Percentiles rank a stretch among this genome's conserved stretches.
These are phyloP conservation scores for Epichloe amarillans DNA, from an alignment of 2,329 filamentous ascomycete species.

Conservation along the genomic window DNA sequence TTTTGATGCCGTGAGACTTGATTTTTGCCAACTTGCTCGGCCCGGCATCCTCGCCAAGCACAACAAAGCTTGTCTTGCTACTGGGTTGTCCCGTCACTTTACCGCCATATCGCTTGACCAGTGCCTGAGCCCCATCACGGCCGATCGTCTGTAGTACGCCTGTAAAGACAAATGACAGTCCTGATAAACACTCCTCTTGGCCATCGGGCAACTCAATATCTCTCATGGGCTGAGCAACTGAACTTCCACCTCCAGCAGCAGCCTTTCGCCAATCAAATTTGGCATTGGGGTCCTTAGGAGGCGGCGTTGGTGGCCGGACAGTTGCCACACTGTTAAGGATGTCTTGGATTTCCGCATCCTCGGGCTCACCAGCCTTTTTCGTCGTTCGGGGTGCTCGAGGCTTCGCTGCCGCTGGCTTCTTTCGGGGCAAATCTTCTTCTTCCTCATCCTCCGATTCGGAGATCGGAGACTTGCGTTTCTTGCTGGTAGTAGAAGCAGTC, in stretches of 20 bases:
- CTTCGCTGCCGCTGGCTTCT: constrained; percentile 45
- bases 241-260: constrained; percentile 42
- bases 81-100: constrained; percentile 80
- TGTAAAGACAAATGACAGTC: constrained; percentile 90
- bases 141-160: constrained; percentile 70
- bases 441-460: constrained; percentile 43
- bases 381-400: constrained; percentile 41
- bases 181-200: constrained; percentile 77
- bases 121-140: constrained; percentile 68
- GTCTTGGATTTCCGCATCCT: constrained; percentile 59
- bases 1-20: constrained; percentile 64
- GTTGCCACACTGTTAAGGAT: constrained; percentile 83
- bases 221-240: constrained; percentile 47
- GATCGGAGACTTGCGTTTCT: constrained; percentile 46
- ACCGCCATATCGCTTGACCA: constrained; percentile 89
- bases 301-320: constrained; percentile 72
- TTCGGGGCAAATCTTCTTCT: constrained; percentile 41
- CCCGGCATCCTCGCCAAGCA: constrained; percentile 81
- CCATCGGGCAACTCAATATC: constrained; percentile 66
- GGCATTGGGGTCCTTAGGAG: constrained; percentile 50
- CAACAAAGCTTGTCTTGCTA: constrained; percentile 86
- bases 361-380: constrained; percentile 53
- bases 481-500: constrained; percentile 22
- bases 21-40: constrained; percentile 90
- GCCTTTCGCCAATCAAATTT: constrained; percentile 73